Evolutionary conservation across 148 eudicot species (phyloP).

Genomic region (Rhododendron simsii): DNA sequence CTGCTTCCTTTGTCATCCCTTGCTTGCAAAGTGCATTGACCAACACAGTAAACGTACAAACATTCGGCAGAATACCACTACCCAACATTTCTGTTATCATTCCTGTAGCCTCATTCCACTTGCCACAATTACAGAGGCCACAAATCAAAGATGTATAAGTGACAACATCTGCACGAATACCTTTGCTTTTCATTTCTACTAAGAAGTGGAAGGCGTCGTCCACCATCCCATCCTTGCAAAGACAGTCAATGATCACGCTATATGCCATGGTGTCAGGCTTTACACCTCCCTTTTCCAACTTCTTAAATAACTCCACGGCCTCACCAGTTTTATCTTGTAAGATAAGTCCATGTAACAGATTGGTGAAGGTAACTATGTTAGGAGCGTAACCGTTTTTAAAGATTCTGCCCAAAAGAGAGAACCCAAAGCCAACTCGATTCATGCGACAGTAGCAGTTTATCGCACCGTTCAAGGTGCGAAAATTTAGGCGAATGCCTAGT

Average conservation of each 20-base stretch:
- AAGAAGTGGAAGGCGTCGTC: conserved; percentile 1
- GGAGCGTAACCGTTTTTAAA: not conserved
- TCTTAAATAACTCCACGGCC: not conserved
- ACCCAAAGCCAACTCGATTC: not conserved
- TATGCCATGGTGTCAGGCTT: not conserved
- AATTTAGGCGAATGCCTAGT: not conserved
- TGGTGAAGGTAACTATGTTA: not conserved
- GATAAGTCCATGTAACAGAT: not conserved
- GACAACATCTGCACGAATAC: not conserved
- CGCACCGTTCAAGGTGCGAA: not conserved
- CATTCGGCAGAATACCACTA: not conserved
- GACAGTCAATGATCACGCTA: not conserved
- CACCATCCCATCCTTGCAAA: conserved; percentile 9
- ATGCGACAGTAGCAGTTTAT: not conserved
- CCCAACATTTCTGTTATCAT: conserved; percentile 8
- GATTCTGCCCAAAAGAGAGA: not conserved
- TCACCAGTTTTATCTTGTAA: not conserved
- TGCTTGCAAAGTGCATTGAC: not conserved
- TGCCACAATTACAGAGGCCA: not conserved
- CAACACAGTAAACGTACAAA: not conserved
- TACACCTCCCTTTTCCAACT: not conserved
- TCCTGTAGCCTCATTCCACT: not conserved
- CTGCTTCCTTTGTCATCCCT: conserved; percentile 5
- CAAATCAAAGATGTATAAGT: conserved; percentile 5
- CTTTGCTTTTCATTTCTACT: not conserved